Base-by-base conservation (phyloP, 2,329 filamentous ascomycete species). In the Ophiostoma australiae region DNA sequence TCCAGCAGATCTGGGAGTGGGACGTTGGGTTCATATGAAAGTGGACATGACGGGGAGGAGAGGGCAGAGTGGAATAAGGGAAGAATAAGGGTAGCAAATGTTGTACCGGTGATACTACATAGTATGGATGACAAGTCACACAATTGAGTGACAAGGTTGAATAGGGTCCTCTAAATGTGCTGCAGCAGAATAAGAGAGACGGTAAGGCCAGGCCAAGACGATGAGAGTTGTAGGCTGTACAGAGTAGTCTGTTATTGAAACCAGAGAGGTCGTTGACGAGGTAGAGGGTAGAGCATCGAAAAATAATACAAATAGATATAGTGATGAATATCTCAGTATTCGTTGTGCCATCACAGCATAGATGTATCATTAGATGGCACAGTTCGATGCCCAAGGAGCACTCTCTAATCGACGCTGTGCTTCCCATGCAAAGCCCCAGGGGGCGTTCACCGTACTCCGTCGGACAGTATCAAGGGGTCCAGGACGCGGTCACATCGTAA, bases 391-490 rank as follows among this genome's bases (percentile, higher is more conserved):
- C 44, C 44, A 7, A 31, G 23, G 23, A 58, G 52, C n/a, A 58
- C 5, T 17, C 20, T 13, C 27, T 3, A 17, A 1, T n/a, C 11
- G 23, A 48, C 20, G 17, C 17, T 13, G n/a, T 58, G 23, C 11
- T 58, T 58, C 10, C 44, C 17, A 17, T 58, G 52, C 52, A 58
- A 58, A 27, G n/a, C 44, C n/a, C 17, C 58, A 63, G 58, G 58
- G 58, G 27, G 27, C 11, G 39, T 13, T 13, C 39, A 41, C 4
- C 10, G 23, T 58, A 58, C 27, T 31, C 27, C 27, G 27, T 31
- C 27, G 52, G 58, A 33, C 58, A 27, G 58, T 63, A 63, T 63
- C 58, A 63, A 63, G 58, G 58, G 52, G 13, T 33, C 58, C 23
- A 15, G 6, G 58, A 35, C 58, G 23, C 58, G 7, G 58, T 33